Evolutionary conservation across 257 asterid species (phyloP), one percentile per base, ranked within the genome.

Genomic region (Solanum megistacrolobum): DNA sequence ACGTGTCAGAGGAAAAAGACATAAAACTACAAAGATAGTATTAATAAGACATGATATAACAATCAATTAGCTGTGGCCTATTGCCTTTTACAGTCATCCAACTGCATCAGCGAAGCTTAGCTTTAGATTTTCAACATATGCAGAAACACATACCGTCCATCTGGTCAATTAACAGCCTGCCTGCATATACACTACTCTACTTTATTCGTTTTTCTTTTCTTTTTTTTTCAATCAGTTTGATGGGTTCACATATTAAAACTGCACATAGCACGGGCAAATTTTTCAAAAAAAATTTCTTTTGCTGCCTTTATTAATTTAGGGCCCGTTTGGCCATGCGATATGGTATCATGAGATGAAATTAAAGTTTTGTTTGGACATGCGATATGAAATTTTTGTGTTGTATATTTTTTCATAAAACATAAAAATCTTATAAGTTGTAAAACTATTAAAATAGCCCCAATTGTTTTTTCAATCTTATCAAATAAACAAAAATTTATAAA

Each of bases 91-190:
- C 85, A 81, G 85, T 88, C 90, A 85, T 87, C 85, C 87, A 90
- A 87, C 48, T 68, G 90, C 91, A 73, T 89, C 88, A 91, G 89
- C 31, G 91, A 88, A 87, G 93, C 92, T 92, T 86, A 52, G 89
- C 86, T 89, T 46, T 46, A 92, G 96, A 92, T 94, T 88, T 92
- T 81, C 41, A 81, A 89, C 90, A 82, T 69, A 87, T 84, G 90
- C 92, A 91, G 92, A 91, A 90, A 93, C 20, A 91, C 93, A 89
- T 89, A 91, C 87, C 87, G 91, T 79, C 88, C 83, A 87, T 86
- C 92, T 83, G 88, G 89, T 93, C 93, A 90, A 89, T 91, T 90
- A 94, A 89, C 91, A 20, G 48, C 3, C 41, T 31, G 78, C 3
- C 78, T 31, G 78, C 78, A 71, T 71, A 31, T 71, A 31, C 16